These are phyloP conservation scores for Phaffia australis DNA, from an alignment of 768 basidiomycete species.

Conservation along the genomic window DNA sequence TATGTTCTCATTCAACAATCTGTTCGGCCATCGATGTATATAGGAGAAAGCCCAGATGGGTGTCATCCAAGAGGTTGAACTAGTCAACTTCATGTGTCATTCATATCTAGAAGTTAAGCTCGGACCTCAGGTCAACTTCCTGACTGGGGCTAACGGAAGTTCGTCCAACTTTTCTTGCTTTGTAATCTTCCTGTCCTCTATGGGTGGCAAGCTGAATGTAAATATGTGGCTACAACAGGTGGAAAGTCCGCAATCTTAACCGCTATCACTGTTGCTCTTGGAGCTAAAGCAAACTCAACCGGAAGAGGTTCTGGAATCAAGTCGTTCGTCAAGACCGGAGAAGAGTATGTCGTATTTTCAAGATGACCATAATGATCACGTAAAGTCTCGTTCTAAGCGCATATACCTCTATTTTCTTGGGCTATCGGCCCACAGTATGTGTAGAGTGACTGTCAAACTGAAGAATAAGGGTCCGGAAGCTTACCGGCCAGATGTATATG, in stretches of 20 bases:
- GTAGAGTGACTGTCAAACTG: slow-evolving; percentile 68
- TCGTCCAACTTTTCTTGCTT: slow-evolving; percentile 35
- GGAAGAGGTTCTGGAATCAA: slow-evolving; percentile 78
- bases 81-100: slow-evolving; percentile 91
- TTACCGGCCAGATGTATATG: slow-evolving; percentile 72
- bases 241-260: slow-evolving; percentile 91
- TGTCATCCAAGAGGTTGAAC: slow-evolving; percentile 72
- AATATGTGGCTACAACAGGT: slow-evolving; percentile 44
- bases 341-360: slow-evolving; percentile 48
- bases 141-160: slow-evolving; percentile 95
- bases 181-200: slow-evolving; percentile 4
- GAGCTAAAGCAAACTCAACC: slow-evolving; percentile 83
- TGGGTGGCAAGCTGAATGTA: neutral
- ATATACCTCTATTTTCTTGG: neutral
- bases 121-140: slow-evolving; percentile 91
- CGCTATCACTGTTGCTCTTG: slow-evolving; percentile 82
- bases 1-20: neutral
- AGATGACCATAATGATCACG: neutral
- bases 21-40: neutral
- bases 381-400: neutral
- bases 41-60: slow-evolving; percentile 76
- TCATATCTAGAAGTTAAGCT: slow-evolving; percentile 60
- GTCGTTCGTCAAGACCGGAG: slow-evolving; percentile 73
- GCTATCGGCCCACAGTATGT: slow-evolving; percentile 41
- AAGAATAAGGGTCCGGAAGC: slow-evolving; percentile 89